Conservation (phyloP, 78 protist genomes). For the Thecamonas trahens region DNA sequence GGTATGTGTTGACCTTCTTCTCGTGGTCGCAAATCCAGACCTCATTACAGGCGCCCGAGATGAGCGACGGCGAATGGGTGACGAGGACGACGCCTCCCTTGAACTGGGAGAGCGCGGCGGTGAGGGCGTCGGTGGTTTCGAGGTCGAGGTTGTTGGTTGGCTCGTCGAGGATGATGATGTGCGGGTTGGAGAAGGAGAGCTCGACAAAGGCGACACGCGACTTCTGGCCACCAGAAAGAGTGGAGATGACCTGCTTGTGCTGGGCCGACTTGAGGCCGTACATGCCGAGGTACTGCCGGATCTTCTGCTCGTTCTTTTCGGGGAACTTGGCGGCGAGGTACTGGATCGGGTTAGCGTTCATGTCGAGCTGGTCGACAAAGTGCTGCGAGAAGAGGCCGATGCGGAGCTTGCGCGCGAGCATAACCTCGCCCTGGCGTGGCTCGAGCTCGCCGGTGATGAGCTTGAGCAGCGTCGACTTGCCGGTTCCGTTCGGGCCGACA, state of each 20-base stretch:
- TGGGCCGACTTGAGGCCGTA: constrained; percentile 46
- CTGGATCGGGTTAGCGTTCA: constrained; percentile 59
- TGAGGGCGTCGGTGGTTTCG: constrained; percentile 49
- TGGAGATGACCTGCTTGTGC: constrained; percentile 37
- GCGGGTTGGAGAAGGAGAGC: constrained; percentile 68
- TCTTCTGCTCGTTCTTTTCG: constrained; percentile 31
- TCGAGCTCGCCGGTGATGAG: constrained; percentile 71
- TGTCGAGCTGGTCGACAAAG: constrained; percentile 73
- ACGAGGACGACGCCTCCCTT: constrained; percentile 81
- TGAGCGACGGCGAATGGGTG: constrained; percentile 71
- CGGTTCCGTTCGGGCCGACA: constrained; percentile 92
- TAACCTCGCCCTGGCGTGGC: constrained; percentile 47
- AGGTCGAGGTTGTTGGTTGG: constrained; percentile 89
- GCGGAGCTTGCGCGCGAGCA: constrained; percentile 38
- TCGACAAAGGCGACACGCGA: constrained; percentile 87
- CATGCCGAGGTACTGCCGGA: constrained; percentile 56
- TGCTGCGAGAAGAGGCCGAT: constrained; percentile 82
- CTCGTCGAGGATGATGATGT: constrained; percentile 88
- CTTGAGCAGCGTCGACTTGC: constrained; percentile 82
- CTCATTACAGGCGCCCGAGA: constrained; percentile 25
- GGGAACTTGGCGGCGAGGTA: constrained; percentile 43
- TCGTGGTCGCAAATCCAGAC: constrained; percentile 70
- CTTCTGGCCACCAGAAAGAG: constrained; percentile 91
- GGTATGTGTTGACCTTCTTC: constrained; percentile 9
- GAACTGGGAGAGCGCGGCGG: constrained; percentile 66